Conservation (phyloP, 2,329 filamentous ascomycete genomes). For the Penicillium expansum region DNA sequence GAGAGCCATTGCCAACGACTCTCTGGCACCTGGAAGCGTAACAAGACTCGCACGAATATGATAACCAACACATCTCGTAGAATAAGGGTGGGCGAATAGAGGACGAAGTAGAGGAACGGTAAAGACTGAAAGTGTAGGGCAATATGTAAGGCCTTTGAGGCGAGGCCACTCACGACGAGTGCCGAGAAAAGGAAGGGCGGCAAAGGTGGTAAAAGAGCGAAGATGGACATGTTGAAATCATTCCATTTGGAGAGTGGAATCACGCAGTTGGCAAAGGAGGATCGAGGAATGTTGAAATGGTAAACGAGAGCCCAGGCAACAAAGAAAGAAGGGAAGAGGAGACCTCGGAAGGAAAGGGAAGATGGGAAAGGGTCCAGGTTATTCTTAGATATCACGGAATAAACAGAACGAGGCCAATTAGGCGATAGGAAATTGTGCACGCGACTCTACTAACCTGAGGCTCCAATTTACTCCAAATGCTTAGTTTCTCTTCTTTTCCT, state of each 20-base stretch:
- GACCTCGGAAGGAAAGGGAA: neutral
- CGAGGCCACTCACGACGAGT: constrained; percentile 32
- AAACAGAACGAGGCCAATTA: constrained; percentile 3
- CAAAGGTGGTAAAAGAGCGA: constrained; percentile 19
- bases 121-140: constrained; percentile 33
- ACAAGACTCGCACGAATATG: constrained; percentile 28
- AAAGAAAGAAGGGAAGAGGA: neutral
- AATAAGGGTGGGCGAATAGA: constrained; percentile 42
- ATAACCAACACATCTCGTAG: constrained; percentile 36
- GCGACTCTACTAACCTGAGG: neutral
- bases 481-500: neutral
- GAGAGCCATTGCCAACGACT: constrained; percentile 24
- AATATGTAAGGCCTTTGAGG: constrained; percentile 36
- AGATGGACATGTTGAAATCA: constrained; percentile 24
- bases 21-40: constrained; percentile 25
- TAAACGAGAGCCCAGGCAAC: neutral
- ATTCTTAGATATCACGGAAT: constrained; percentile 6
- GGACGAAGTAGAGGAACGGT: constrained; percentile 33
- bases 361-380: neutral
- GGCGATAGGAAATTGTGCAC: constrained; percentile 7
- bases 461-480: neutral
- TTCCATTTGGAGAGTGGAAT: constrained; percentile 18
- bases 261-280: neutral
- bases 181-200: constrained; percentile 30
- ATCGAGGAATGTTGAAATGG: neutral